phyloP scores from a whole-genome alignment of 1,139 yeast genomes.

The Protomyces inundatus region DNA sequence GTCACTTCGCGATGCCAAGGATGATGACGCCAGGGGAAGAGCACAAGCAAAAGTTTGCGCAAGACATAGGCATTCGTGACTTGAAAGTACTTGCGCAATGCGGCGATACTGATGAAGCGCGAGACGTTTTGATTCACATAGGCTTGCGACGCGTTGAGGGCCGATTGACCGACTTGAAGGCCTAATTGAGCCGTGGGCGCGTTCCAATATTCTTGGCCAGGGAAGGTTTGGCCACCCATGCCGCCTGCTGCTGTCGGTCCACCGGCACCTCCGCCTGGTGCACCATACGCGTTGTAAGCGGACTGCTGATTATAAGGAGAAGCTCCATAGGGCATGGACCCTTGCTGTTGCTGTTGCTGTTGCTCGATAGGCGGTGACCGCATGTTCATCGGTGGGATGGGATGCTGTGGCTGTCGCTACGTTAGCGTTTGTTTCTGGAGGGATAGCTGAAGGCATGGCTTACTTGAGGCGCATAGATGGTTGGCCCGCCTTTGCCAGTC shows the following conservation, averaged over 20 bases:
- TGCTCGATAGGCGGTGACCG: conserved; percentile 36
- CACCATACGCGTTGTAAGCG: conserved; percentile 28
- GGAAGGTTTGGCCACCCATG: conserved; percentile 5
- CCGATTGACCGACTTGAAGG: conserved; percentile 79
- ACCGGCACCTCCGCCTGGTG: conserved; percentile 1
- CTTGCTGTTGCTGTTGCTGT: conserved; percentile 22
- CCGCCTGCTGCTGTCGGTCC: conserved; percentile 27
- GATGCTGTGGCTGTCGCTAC: conserved; percentile 43
- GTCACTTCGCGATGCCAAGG: conserved; percentile 52
- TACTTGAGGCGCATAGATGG: conserved; percentile 43
- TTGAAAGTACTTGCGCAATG: conserved; percentile 78
- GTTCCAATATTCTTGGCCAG: conserved; percentile 47
- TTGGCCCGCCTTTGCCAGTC: conserved; percentile 31
- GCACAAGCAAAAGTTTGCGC: conserved; percentile 61
- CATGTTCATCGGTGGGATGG: conserved; percentile 42
- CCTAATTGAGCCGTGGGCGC: conserved; percentile 86
- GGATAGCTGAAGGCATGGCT: neutral
- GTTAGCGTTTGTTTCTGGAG: neutral
- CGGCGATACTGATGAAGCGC: conserved; percentile 40
- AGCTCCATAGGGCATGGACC: conserved; percentile 21
- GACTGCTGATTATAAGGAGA: conserved; percentile 27
- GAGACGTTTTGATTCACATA: conserved; percentile 64
- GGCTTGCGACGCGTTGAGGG: conserved; percentile 64
- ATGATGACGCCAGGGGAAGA: conserved; percentile 81
- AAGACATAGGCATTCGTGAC: conserved; percentile 85